Evolutionary conservation across 495 filamentous ascomycete genomes (phyloP).

Genomic region (Elasticomyces elasticus): DNA sequence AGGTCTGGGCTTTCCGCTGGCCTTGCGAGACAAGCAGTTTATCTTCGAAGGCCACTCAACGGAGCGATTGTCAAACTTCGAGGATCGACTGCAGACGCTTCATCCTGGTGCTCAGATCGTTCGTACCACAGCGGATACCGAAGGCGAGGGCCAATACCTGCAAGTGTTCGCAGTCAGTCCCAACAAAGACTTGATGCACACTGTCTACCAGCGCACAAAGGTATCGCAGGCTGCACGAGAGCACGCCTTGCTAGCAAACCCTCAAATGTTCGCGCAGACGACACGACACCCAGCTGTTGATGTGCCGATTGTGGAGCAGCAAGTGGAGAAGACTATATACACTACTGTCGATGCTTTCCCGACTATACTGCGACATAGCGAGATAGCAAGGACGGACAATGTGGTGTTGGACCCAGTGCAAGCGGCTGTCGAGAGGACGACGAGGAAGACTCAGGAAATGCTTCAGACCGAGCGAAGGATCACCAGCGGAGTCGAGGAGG

Average conservation of each 20-base stretch:
- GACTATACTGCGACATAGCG: constrained; percentile 79
- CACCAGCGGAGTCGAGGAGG: constrained; percentile 60
- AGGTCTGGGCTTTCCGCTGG: constrained; percentile 78
- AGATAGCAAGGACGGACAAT: constrained; percentile 62
- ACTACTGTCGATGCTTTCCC: constrained; percentile 80
- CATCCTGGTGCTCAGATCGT: constrained; percentile 79
- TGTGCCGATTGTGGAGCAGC: constrained; percentile 56
- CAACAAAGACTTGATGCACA: constrained; percentile 71
- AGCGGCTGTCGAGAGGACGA: constrained; percentile 82
- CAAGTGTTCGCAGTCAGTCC: constrained; percentile 71
- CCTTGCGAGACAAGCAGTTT: constrained; percentile 80
- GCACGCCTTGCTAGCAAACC: constrained; percentile 66
- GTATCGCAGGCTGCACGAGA: constrained; percentile 75
- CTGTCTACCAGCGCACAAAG: constrained; percentile 78
- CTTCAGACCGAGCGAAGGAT: constrained; percentile 60
- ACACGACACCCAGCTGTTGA: constrained; percentile 51
- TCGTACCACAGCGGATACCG: constrained; percentile 39
- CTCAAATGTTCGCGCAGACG: constrained; percentile 63
- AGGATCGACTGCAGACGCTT: constrained; percentile 84
- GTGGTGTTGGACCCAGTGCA: constrained; percentile 63
- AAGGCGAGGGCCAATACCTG: constrained; percentile 87
- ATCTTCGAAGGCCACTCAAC: constrained; percentile 73
- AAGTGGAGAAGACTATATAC: constrained; percentile 78
- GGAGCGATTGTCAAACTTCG: constrained; percentile 72
- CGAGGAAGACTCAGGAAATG: constrained; percentile 82